Evolutionary conservation across 768 basidiomycete genomes (phyloP).

Genomic region (Gelatoporia subvermispora): DNA sequence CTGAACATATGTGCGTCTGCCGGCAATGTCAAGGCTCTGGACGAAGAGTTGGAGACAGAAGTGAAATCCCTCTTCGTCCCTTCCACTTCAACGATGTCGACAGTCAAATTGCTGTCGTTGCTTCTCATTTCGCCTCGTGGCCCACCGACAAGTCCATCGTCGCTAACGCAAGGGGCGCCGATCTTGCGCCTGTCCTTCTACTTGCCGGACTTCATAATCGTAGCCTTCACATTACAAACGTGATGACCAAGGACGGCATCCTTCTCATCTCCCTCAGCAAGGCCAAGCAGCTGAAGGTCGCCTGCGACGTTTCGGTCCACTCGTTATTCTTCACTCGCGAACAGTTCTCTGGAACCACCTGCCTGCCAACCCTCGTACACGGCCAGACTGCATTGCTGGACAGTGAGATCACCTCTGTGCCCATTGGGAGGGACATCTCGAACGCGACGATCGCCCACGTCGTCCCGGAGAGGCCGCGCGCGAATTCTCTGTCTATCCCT

Average conservation of each 20-base stretch:
- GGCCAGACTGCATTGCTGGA: slow-evolving; percentile 88
- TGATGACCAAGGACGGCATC: slow-evolving; percentile 82
- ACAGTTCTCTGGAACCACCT: slow-evolving; percentile 59
- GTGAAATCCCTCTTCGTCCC: slow-evolving; percentile 87
- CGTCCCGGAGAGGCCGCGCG: slow-evolving; percentile 22
- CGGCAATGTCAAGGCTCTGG: slow-evolving; percentile 55
- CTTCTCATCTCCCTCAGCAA: slow-evolving; percentile 92
- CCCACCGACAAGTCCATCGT: slow-evolving; percentile 88
- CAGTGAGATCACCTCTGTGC: slow-evolving; percentile 57
- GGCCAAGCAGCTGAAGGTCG: slow-evolving; percentile 87
- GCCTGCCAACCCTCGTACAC: slow-evolving; percentile 79
- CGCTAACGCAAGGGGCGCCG: slow-evolving; percentile 87
- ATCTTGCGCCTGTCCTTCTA: slow-evolving; percentile 88
- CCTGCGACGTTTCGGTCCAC: slow-evolving; percentile 93
- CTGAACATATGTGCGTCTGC: slow-evolving; percentile 73
- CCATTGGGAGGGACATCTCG: slow-evolving; percentile 72
- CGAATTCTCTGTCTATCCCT: slow-evolving; percentile 11
- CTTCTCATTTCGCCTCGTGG: slow-evolving; percentile 88
- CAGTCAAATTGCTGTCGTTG: slow-evolving; percentile 67
- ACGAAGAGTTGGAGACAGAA: slow-evolving; percentile 74
- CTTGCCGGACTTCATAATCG: slow-evolving; percentile 88
- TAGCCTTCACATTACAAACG: slow-evolving; percentile 86
- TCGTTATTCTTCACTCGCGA: slow-evolving; percentile 85
- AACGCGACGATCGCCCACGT: slow-evolving; percentile 47
- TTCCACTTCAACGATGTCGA: slow-evolving; percentile 47